Conservation (phyloP, 345 rosid genomes). For the Pistacia atlantica region DNA sequence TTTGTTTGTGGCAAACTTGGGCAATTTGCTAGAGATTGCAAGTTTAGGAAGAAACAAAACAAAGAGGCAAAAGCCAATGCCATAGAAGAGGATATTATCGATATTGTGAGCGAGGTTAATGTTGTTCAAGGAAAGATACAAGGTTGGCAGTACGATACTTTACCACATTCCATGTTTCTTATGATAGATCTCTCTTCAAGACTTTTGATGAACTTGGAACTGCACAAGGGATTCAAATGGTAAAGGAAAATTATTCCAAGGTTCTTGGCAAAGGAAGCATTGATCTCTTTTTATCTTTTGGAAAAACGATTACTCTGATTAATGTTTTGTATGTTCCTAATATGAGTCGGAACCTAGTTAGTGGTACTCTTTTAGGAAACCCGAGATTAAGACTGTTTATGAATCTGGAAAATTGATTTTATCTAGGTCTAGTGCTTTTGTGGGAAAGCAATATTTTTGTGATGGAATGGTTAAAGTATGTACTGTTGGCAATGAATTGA, state of each 20-base stretch:
- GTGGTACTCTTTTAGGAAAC: background rate
- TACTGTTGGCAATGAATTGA: no score
- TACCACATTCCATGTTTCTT: no score
- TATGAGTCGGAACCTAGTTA: background rate
- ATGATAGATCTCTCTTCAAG: background rate
- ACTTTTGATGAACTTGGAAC: background rate
- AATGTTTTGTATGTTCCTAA: background rate
- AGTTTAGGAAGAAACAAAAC: no score
- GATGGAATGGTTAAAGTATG: background rate
- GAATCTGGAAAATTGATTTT: background rate
- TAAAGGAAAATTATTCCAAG: no score
- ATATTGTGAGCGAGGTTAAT: no score
- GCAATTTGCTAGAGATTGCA: background rate
- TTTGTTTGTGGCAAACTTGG: no score
- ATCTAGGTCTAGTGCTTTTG: background rate
- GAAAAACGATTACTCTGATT: no score
- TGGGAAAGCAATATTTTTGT: background rate
- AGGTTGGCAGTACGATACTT: no score
- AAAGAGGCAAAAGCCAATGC: no score
- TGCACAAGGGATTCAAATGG: background rate
- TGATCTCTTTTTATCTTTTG: no score
- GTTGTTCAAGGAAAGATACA: background rate
- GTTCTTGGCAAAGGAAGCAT: no score
- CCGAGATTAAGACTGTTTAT: background rate
- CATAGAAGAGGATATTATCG: no score